Evolutionary conservation across 352 stramenopile genomes (phyloP).

Genomic region (Globisporangium spinosum): DNA sequence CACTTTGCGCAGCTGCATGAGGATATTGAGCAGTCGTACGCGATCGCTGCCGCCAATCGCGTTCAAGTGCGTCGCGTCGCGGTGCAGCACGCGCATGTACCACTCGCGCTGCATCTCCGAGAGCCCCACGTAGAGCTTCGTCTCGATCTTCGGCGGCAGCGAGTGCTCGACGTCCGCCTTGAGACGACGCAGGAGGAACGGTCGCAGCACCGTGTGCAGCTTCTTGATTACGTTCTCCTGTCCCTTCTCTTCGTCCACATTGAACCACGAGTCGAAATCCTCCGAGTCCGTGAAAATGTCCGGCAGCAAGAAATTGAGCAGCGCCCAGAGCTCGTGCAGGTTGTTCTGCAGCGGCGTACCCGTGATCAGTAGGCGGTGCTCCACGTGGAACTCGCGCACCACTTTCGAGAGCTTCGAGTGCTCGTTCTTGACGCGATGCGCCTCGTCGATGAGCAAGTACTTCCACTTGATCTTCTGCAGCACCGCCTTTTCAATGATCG

Average conservation of each 20-base stretch:
- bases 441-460: constrained; percentile 98
- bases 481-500: constrained; percentile 92
- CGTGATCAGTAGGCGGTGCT: constrained; percentile 94
- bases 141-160: constrained; percentile 98
- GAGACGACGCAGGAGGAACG: constrained; percentile 97
- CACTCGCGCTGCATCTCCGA: constrained; percentile 97
- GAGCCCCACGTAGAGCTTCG: constrained; percentile 97
- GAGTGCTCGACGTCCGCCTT: constrained; percentile 97
- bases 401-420: constrained; percentile 87
- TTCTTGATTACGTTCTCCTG: constrained; percentile 98
- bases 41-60: constrained; percentile 95
- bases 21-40: constrained; percentile 95
- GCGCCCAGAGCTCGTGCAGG: constrained; percentile 98
- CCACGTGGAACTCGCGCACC: constrained; percentile 90
- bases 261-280: constrained; percentile 99
- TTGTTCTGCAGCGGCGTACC: constrained; percentile 99
- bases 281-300: constrained; percentile 94
- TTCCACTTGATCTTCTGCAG: constrained; percentile 95
- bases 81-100: constrained; percentile 97
- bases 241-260: constrained; percentile 93
- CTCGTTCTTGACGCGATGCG: constrained; percentile 98
- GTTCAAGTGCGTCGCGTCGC: constrained; percentile 96
- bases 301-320: constrained; percentile 99
- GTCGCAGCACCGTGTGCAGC: constrained; percentile 95
- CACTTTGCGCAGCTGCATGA: constrained; percentile 98